Evolutionary conservation across 805 yeast species (phyloP).

Genomic region (Saccharomyces cerevisiae): DNA sequence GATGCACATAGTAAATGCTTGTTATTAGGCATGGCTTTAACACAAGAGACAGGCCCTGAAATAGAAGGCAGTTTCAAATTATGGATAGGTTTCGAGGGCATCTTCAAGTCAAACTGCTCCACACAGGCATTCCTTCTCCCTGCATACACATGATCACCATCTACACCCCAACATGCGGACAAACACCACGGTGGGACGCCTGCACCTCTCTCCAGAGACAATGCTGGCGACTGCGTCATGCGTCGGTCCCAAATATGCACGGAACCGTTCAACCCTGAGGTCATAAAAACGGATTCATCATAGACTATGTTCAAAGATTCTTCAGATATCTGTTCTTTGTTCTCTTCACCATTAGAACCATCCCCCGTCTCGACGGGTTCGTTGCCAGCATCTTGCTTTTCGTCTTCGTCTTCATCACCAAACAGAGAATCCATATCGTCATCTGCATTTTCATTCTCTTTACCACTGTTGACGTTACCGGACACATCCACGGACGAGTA

Average conservation of each 20-base stretch:
- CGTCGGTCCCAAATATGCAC: conserved; percentile 79
- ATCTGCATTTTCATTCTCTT: conserved; percentile 28
- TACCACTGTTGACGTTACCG: conserved; percentile 13
- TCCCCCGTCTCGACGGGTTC: neutral
- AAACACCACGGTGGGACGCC: conserved; percentile 91
- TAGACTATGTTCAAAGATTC: conserved; percentile 19
- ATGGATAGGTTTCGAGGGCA: conserved; percentile 48
- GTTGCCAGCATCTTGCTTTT: neutral
- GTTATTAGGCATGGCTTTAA: conserved; percentile 71
- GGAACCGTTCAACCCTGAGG: conserved; percentile 78
- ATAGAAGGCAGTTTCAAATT: conserved; percentile 70
- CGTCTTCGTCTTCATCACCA: conserved; percentile 2
- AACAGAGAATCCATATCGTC: conserved; percentile 2
- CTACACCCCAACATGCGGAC: conserved; percentile 78
- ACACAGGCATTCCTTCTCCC: conserved; percentile 88
- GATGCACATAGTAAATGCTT: conserved; percentile 82
- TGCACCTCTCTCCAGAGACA: conserved; percentile 46
- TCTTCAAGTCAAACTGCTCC: conserved; percentile 62
- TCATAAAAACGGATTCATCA: conserved; percentile 52
- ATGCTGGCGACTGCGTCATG: conserved; percentile 32
- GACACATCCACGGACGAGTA: conserved; percentile 39
- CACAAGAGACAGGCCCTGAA: conserved; percentile 83
- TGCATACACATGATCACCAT: conserved; percentile 69
- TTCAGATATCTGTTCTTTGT: conserved; percentile 20
- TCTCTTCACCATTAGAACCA: neutral